Conservation (phyloP, 768 basidiomycete species). For the Hortiboletus campestris region DNA sequence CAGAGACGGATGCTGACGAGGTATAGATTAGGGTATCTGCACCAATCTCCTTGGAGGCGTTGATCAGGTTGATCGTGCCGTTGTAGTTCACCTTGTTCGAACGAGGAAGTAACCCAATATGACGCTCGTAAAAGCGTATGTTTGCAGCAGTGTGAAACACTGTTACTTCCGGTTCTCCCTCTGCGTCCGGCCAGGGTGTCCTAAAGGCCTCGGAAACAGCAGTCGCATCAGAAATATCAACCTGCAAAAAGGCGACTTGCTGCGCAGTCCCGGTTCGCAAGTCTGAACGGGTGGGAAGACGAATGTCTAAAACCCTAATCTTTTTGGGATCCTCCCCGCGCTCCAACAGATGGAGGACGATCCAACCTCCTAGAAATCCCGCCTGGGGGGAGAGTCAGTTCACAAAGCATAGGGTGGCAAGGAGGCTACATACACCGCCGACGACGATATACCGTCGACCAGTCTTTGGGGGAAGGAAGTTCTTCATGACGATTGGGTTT, state of each 20-base stretch:
- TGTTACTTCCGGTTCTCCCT: constrained; percentile 41
- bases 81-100: constrained; percentile 64
- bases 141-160: constrained; percentile 77
- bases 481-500: constrained; percentile 35
- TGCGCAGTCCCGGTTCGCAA: constrained; percentile 50
- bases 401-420: neutral
- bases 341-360: constrained; percentile 62
- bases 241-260: constrained; percentile 55
- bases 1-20: constrained; percentile 65
- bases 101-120: constrained; percentile 44
- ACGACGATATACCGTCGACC: constrained; percentile 74
- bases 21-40: constrained; percentile 65
- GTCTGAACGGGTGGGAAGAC: constrained; percentile 56
- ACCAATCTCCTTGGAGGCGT: constrained; percentile 53
- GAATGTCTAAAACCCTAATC: constrained; percentile 68
- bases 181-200: constrained; percentile 54
- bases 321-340: constrained; percentile 67
- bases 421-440: constrained; percentile 56
- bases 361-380: constrained; percentile 79
- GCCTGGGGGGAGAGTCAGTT: constrained; percentile 39
- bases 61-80: constrained; percentile 67
- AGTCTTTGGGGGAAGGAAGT: constrained; percentile 62
- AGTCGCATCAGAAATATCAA: constrained; percentile 53
- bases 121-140: constrained; percentile 76
- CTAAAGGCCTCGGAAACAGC: constrained; percentile 61